Evolutionary conservation across 2,329 filamentous ascomycete genomes (phyloP), one percentile per base, ranked within the genome.

Genomic region (Apiospora hydei): DNA sequence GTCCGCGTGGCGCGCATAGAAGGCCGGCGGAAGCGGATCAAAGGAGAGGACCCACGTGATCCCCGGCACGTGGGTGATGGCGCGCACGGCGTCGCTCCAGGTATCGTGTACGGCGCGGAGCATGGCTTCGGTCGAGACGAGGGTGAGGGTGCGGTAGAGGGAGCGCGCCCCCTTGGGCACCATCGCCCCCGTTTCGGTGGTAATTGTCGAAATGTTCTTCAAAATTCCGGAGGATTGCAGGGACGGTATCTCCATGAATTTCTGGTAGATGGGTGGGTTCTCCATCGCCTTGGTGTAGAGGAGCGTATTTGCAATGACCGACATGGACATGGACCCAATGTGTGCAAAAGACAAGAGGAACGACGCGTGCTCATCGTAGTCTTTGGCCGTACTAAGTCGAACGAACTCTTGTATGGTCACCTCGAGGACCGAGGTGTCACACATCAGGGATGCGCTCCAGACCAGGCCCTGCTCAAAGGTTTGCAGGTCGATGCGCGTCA

Each of bases 1-100:
- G 4, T 16, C 43, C 7, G 73, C 69, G 5, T 18, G 34, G 4
- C 70, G 67, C 11, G 68, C 61, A 49, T 75, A 77, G 41, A 77
- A 73, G 0, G 47, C 66, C 8, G 73, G 75, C 1, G 76, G 75
- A 5, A 76, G 51, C 6, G 75, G 75, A 24, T 77, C 76, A 10
- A 75, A 51, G 3, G 68, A 67, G 0, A 77, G 13, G 14, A 57
- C 26, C 73, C 72, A 77, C 16, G 41, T 43, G 41, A 43, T 43
- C 41, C 41, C 41, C 1, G 41, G 41, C 8, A 43, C 41, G 6
- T 43, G 5, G 41, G 41, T 43, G 13, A 43, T 43, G 41, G 41
- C 41, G 41, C 41, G 41, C 41, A 3, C 41, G 1, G 41, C 41
- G 41, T 43, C 41, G 8, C 13, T 11, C 41, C 41, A 43, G 10